phyloP scores from a whole-genome alignment of 1,284 basidiomycete genomes.

The Ustilago trichophora region DNA sequence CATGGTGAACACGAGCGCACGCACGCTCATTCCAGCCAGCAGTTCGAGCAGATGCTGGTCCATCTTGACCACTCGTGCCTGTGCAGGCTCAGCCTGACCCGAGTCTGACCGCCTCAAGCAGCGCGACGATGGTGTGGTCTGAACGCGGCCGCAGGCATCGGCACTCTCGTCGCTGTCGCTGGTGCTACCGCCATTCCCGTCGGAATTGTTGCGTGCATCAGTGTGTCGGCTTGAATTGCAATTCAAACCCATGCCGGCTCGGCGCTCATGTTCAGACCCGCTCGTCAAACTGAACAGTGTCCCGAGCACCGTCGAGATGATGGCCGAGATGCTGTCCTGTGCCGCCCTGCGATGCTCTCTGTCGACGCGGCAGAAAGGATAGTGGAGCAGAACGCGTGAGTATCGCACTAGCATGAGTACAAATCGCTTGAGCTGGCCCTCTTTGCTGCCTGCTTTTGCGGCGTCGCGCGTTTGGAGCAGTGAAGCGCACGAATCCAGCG shows the following conservation, averaged over 20 bases:
- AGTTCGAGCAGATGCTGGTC: conserved; percentile 8
- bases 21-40: conserved; percentile 5
- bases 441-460: neutral
- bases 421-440: conserved; percentile 8
- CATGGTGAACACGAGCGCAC: conserved; percentile 9
- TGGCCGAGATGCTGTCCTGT: conserved; percentile 10
- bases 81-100: no score
- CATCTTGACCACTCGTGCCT: no score
- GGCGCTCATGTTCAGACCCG: no score
- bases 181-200: neutral
- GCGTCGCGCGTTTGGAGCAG: conserved; percentile 7
- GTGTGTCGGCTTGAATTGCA: neutral
- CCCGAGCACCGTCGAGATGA: conserved; percentile 3
- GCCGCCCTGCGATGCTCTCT: conserved; percentile 7
- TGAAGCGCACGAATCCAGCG: conserved; percentile 10
- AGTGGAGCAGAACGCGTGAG: conserved; percentile 10
- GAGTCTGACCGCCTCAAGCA: no score
- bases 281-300: conserved; percentile 1
- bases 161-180: neutral
- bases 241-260: no score
- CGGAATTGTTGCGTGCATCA: neutral
- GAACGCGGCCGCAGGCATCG: no score
- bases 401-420: conserved; percentile 13
- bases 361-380: conserved; percentile 10
- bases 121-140: no score